Percentiles rank a stretch among this genome's conserved stretches.
phyloP scores from a whole-genome alignment of 2,329 filamentous ascomycete genomes.

The Penicillium paneum region DNA sequence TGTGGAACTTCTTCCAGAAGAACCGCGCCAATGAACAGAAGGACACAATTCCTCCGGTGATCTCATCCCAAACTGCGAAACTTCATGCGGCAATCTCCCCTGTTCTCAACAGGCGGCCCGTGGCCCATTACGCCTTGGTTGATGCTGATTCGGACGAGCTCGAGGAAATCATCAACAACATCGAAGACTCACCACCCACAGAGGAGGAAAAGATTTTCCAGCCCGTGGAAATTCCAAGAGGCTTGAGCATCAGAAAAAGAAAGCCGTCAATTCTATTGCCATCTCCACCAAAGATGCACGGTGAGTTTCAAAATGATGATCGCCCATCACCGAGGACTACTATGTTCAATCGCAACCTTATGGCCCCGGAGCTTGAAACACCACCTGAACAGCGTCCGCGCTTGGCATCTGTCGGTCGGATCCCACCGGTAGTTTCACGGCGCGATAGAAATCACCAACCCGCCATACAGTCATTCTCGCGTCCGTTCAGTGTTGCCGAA shows the following conservation, averaged over 20 bases:
- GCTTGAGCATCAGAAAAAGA: slow-evolving; percentile 32
- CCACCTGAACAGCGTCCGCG: slow-evolving; percentile 50
- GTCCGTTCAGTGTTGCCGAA: slow-evolving; percentile 63
- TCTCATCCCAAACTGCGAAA: slow-evolving; percentile 25
- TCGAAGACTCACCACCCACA: slow-evolving; percentile 41
- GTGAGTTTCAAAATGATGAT: slow-evolving; percentile 29
- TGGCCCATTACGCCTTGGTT: slow-evolving; percentile 59
- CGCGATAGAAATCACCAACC: slow-evolving; percentile 61
- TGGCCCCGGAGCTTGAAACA: slow-evolving; percentile 13
- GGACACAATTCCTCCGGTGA: slow-evolving; percentile 21
- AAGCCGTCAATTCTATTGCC: slow-evolving; percentile 43
- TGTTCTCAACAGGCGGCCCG: slow-evolving; percentile 40
- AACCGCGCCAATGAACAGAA: slow-evolving; percentile 29
- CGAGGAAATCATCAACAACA: slow-evolving; percentile 38
- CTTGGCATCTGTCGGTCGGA: slow-evolving; percentile 77
- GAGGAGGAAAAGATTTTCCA: slow-evolving; percentile 30
- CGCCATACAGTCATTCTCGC: slow-evolving; percentile 77
- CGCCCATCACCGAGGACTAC: slow-evolving; percentile 37
- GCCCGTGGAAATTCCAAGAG: slow-evolving; percentile 27
- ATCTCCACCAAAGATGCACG: slow-evolving; percentile 40
- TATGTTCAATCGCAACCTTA: slow-evolving; percentile 33
- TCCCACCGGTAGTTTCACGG: slow-evolving; percentile 74
- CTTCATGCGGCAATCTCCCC: slow-evolving; percentile 42
- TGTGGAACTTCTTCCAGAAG: slow-evolving; percentile 60
- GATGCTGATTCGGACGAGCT: slow-evolving; percentile 45